Evolutionary conservation across 805 yeast species (phyloP).

Genomic region (Metschnikowia gruessii): DNA sequence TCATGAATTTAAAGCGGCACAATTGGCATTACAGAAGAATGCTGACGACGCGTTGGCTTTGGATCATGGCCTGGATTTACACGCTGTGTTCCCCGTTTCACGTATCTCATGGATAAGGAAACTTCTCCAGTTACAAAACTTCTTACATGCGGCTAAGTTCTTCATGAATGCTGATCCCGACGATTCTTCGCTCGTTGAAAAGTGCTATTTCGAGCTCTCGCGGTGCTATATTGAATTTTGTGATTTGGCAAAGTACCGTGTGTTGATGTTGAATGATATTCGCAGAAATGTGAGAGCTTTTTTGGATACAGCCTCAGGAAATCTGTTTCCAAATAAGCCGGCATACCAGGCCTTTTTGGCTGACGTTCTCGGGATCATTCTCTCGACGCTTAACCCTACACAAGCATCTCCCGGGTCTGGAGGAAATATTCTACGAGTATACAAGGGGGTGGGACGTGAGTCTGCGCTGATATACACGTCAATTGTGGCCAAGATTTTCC

Average conservation of each 20-base stretch:
- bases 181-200: conserved; percentile 8
- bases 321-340: conserved; percentile 5
- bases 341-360: conserved; percentile 4
- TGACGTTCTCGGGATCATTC: conserved; percentile 2
- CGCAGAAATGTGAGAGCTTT: conserved; percentile 2
- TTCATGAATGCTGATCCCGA: conserved; percentile 3
- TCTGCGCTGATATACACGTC: conserved; percentile 9
- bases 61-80: neutral
- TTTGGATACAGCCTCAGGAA: conserved; percentile 7
- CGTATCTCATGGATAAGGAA: conserved; percentile 13
- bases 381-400: conserved; percentile 4
- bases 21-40: neutral
- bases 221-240: conserved; percentile 17
- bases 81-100: conserved; percentile 1
- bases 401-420: conserved; percentile 5
- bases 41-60: neutral
- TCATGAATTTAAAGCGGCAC: neutral
- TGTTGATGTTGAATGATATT: conserved; percentile 2
- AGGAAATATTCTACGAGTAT: conserved; percentile 15
- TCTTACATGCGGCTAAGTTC: conserved; percentile 8
- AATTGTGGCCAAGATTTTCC: conserved; percentile 13
- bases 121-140: conserved; percentile 16
- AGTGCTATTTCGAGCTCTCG: conserved; percentile 15
- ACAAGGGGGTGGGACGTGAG: conserved; percentile 13
- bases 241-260: conserved; percentile 8